Evolutionary conservation across 805 yeast species (phyloP), one percentile per base, ranked within the genome.

Genomic region (Yamadazyma takamatsuzukensis): DNA sequence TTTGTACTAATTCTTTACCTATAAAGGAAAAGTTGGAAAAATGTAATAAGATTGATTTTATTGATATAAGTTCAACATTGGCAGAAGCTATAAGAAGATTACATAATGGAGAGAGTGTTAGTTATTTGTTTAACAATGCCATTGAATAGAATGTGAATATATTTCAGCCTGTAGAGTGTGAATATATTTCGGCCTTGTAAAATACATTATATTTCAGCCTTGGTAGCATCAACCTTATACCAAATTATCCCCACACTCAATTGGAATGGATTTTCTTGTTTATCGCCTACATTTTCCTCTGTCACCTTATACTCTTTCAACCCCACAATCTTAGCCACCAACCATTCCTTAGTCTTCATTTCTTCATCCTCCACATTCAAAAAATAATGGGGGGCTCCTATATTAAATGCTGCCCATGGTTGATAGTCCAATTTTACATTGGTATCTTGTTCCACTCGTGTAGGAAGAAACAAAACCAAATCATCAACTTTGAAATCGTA

Each of bases 331-430:
- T 82, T 64, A 0, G 84, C 95, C 21, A 90, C 80, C 49, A 89
- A 69, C 90, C 96, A 90, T 44, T 89, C 96, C 33, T 80, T 74
- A 19, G 60, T 67, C 6, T 32, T 27, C 9, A 41, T 22, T 3
- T 30, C 25, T 12, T 32, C 35, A 21, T 39, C 46, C 1, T 49
- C 48, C 16, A 21, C 30, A 32, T 76, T 74, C 42, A 90, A 61
- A 49, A 88, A 81, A 53, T 78, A 88, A 53, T 89, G 88, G 0
- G 94, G 93, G 1, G 86, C 81, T 2, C 90, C 95, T 35, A 84
- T 71, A 44, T 93, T 89, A 63, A 90, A 90, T 1, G 95, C 95
- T 0, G 96, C 96, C 97, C 97, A 90, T 0, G 90, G 87, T 34
- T 67, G 75, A 8, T 44, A 14, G 7, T 33, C 10, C 23, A 33